A percentile compares a stretch with the other conserved stretches of the same genome.
Conservation (phyloP, 2,329 filamentous ascomycete genomes). For the Diaporthe capsici region DNA sequence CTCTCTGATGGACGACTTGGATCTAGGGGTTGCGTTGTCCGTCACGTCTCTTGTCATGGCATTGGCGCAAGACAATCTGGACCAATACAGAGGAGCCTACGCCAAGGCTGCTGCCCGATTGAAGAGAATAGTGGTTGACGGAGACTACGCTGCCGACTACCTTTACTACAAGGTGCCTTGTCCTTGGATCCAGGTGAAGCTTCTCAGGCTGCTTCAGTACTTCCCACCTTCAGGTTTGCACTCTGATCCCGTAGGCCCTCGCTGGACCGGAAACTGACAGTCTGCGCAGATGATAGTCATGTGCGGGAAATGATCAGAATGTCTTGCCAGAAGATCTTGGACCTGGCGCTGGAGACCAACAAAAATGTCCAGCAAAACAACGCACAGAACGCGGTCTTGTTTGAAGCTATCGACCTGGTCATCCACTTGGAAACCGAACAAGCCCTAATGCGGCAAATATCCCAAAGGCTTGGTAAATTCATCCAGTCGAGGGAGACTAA, state of each 20-base stretch:
- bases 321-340: constrained; percentile 90
- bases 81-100: constrained; percentile 94
- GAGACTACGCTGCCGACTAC: constrained; percentile 91
- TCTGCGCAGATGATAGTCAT: constrained; percentile 83
- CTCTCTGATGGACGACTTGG: constrained; percentile 96
- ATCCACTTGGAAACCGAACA: constrained; percentile 98
- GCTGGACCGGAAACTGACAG: constrained; percentile 45
- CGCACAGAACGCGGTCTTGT: constrained; percentile 96
- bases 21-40: constrained; percentile 94
- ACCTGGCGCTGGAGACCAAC: constrained; percentile 90
- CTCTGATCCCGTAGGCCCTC: background rate
- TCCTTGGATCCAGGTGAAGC: constrained; percentile 97
- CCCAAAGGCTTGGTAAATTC: constrained; percentile 89
- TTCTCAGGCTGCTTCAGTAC: constrained; percentile 92
- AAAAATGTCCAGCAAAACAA: constrained; percentile 99
- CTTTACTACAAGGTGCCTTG: constrained; percentile 99
- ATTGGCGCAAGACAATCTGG: constrained; percentile 92
- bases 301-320: constrained; percentile 93
- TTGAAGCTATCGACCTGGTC: constrained; percentile 98
- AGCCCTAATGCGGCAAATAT: constrained; percentile 96
- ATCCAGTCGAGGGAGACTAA: constrained; percentile 98
- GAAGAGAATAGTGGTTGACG: constrained; percentile 91
- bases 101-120: constrained; percentile 91
- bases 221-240: constrained; percentile 84
- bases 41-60: constrained; percentile 97